phyloP scores from a whole-genome alignment of 345 rosid species.

The Citrus reticulata region DNA sequence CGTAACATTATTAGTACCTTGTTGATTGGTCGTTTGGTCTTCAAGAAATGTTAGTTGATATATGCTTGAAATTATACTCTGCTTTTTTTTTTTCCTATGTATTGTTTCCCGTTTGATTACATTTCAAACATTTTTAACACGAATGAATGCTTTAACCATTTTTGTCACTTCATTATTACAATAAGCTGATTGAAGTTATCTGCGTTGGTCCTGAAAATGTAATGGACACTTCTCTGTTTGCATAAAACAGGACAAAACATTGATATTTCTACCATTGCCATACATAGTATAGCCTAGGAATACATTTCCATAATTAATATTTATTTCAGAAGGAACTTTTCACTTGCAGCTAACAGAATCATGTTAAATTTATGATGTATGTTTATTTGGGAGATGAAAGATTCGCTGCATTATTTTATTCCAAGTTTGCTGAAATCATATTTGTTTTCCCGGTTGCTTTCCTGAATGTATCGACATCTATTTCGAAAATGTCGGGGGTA shows the following conservation, averaged over 20 bases:
- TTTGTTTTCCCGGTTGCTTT: too few relatives aligned
- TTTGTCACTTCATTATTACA: background rate
- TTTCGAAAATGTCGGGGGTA: too few relatives aligned
- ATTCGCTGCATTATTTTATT: too few relatives aligned
- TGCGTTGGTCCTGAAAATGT: too few relatives aligned
- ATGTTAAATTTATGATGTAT: too few relatives aligned
- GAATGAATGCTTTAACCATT: background rate
- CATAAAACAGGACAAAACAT: too few relatives aligned
- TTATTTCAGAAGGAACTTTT: background rate
- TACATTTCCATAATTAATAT: too few relatives aligned
- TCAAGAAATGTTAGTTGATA: background rate
- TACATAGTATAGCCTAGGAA: too few relatives aligned
- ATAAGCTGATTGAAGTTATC: background rate
- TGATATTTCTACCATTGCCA: too few relatives aligned
- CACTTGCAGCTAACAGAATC: background rate
- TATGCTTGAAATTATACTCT: background rate
- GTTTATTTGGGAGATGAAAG: background rate
- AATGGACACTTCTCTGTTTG: too few relatives aligned
- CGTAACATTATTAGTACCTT: background rate
- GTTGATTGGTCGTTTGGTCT: background rate
- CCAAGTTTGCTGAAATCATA: too few relatives aligned
- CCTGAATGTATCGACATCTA: too few relatives aligned
- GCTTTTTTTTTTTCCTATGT: background rate
- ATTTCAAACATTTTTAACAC: conserved; percentile 16
- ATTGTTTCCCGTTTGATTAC: background rate